Conservation (phyloP, 495 filamentous ascomycete species). For the Chaetomidium leptoderma region DNA sequence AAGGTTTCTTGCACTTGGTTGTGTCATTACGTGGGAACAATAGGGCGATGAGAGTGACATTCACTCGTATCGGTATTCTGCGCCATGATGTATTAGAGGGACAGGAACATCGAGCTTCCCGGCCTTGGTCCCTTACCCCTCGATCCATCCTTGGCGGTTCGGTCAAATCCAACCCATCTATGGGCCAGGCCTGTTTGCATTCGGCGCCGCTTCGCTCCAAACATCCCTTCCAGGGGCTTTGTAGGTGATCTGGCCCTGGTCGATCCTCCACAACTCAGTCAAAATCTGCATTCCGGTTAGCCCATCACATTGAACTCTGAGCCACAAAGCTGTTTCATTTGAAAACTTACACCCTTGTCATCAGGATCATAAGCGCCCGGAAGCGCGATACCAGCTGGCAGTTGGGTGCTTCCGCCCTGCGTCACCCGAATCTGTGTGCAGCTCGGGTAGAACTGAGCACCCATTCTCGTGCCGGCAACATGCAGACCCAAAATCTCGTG, state of each 20-base stretch:
- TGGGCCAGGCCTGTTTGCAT: conserved; percentile 19
- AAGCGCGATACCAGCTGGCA: conserved; percentile 35
- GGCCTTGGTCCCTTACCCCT: too few relatives aligned
- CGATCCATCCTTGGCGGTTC: too few relatives aligned
- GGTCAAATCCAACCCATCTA: not conserved
- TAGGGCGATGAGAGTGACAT: too few relatives aligned
- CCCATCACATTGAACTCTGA: not conserved
- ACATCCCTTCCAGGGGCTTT: conserved; percentile 20
- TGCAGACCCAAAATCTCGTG: conserved; percentile 61
- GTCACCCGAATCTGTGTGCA: conserved; percentile 59
- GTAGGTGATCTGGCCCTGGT: conserved; percentile 18
- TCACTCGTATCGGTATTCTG: too few relatives aligned
- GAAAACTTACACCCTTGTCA: conserved; percentile 31
- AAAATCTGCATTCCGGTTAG: conserved; percentile 8
- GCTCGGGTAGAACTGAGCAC: conserved; percentile 57
- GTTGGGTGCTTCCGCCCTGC: conserved; percentile 35
- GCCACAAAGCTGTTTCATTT: not conserved
- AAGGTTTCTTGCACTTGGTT: too few relatives aligned
- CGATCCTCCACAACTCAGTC: conserved; percentile 19
- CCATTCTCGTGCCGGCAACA: conserved; percentile 44
- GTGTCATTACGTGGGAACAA: too few relatives aligned
- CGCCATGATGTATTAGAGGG: too few relatives aligned
- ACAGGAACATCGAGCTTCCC: too few relatives aligned
- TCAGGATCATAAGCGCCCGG: conserved; percentile 41
- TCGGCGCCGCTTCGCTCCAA: conserved; percentile 23